These are phyloP conservation scores for Populus alba DNA, from an alignment of 345 rosid genomes.

Conservation along the genomic window DNA sequence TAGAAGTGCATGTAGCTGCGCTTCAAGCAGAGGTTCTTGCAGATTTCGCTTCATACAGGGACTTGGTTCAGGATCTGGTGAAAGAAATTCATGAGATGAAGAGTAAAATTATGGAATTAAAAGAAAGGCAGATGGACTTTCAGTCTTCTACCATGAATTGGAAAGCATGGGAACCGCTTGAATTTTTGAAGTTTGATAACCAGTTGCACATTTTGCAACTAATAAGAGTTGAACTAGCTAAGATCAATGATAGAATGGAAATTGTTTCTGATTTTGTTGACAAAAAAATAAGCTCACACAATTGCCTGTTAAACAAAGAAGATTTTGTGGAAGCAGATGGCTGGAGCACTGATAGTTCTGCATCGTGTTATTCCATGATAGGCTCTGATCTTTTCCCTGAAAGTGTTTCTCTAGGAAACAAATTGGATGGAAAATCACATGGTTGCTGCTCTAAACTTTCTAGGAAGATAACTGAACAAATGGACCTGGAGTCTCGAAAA, in stretches of 20 bases:
- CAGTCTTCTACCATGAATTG: constrained; percentile 1
- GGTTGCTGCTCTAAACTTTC: constrained; percentile 12
- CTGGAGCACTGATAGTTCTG: constrained; percentile 49
- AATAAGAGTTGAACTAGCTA: constrained; percentile 41
- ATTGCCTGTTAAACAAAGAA: constrained; percentile 32
- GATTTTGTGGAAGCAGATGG: constrained; percentile 39
- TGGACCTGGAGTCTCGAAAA: constrained; percentile 24
- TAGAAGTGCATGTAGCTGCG: constrained; percentile 24
- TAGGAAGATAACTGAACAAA: constrained; percentile 17
- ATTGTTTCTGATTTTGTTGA: constrained; percentile 32
- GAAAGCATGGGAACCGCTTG: constrained; percentile 16
- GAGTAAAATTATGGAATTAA: constrained; percentile 23
- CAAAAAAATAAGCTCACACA: constrained; percentile 23
- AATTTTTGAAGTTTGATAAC: constrained; percentile 27
- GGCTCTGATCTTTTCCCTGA: constrained; percentile 46
- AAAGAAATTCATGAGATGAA: constrained; percentile 31
- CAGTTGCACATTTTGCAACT: constrained; percentile 38
- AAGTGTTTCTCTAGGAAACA: constrained; percentile 26
- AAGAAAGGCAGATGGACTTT: constrained; percentile 13
- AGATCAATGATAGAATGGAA: constrained; percentile 38
- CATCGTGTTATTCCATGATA: constrained; percentile 29
- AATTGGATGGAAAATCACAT: constrained; percentile 15
- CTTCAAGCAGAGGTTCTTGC: constrained; percentile 25
- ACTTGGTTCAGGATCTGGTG: constrained; percentile 26
- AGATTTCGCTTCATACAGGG: constrained; percentile 21